Conservation (phyloP, 129 eudicot species). For the Tanacetum coccineum region DNA sequence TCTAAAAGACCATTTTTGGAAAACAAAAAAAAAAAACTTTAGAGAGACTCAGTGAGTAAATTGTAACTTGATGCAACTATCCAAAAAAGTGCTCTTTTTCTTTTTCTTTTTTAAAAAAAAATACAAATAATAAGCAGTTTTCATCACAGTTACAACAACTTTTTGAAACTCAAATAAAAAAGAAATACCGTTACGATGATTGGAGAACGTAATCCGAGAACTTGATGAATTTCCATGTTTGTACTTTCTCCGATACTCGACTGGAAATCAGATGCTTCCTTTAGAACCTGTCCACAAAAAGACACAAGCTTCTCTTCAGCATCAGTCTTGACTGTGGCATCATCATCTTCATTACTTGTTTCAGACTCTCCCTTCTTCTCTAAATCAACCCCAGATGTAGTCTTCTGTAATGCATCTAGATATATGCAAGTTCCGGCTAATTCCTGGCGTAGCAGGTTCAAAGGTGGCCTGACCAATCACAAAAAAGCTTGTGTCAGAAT, state of each 20-base stretch:
- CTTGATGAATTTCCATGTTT: conserved; percentile 86
- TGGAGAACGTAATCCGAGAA: conserved; percentile 93
- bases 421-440: conserved; percentile 84
- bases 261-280: conserved; percentile 96
- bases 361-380: conserved; percentile 24
- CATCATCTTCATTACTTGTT: conserved; percentile 26
- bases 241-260: conserved; percentile 65
- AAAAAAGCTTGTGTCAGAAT: conserved; percentile 20
- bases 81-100: no score
- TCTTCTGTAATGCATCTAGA: conserved; percentile 77
- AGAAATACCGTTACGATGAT: conserved; percentile 68
- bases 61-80: no score
- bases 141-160: background rate
- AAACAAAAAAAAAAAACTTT: no score
- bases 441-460: conserved; percentile 96
- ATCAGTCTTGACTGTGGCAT: conserved; percentile 31
- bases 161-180: background rate
- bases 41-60: no score
- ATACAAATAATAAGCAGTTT: background rate
- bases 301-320: conserved; percentile 91
- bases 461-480: conserved; percentile 73
- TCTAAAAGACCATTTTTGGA: background rate
- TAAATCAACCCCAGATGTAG: conserved; percentile 48
- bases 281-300: conserved; percentile 80
- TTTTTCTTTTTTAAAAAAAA: no score